These are phyloP conservation scores for Nakazawaea ishiwadae DNA, from an alignment of 805 yeast species.

Conservation along the genomic window DNA sequence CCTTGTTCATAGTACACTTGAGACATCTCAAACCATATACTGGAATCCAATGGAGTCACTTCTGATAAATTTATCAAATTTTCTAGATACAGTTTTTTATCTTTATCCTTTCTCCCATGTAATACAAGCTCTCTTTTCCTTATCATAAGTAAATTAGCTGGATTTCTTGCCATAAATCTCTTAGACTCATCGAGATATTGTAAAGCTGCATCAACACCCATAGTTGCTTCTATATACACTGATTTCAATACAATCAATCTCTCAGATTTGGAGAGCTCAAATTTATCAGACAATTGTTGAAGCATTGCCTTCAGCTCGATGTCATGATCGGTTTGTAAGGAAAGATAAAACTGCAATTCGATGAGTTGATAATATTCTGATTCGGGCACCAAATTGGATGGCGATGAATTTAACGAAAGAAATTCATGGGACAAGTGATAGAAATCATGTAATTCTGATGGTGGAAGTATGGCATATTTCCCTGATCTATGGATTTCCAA, in stretches of 20 bases:
- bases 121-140: slow-evolving; percentile 34
- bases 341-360: slow-evolving; percentile 69
- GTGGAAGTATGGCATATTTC: slow-evolving; percentile 42
- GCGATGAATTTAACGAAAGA: slow-evolving; percentile 26
- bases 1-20: slow-evolving; percentile 58
- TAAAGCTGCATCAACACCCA: slow-evolving; percentile 32
- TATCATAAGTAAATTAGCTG: slow-evolving; percentile 32
- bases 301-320: slow-evolving; percentile 64
- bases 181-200: slow-evolving; percentile 26
- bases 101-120: slow-evolving; percentile 22
- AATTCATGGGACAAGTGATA: slow-evolving; percentile 37
- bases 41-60: slow-evolving; percentile 67
- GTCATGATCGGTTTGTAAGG: slow-evolving; percentile 60
- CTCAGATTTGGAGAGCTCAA: slow-evolving; percentile 48
- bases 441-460: slow-evolving; percentile 35
- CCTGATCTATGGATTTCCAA: slow-evolving; percentile 46
- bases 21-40: slow-evolving; percentile 75
- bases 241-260: slow-evolving; percentile 52
- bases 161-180: slow-evolving; percentile 27
- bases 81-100: slow-evolving; percentile 41
- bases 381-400: slow-evolving; percentile 31
- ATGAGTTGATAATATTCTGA: slow-evolving; percentile 49
- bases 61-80: slow-evolving; percentile 53
- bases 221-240: slow-evolving; percentile 51
- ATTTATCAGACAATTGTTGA: slow-evolving; percentile 62